These are phyloP conservation scores for Bombardia bombarda DNA, from an alignment of 495 filamentous ascomycete species.

Conservation along the genomic window DNA sequence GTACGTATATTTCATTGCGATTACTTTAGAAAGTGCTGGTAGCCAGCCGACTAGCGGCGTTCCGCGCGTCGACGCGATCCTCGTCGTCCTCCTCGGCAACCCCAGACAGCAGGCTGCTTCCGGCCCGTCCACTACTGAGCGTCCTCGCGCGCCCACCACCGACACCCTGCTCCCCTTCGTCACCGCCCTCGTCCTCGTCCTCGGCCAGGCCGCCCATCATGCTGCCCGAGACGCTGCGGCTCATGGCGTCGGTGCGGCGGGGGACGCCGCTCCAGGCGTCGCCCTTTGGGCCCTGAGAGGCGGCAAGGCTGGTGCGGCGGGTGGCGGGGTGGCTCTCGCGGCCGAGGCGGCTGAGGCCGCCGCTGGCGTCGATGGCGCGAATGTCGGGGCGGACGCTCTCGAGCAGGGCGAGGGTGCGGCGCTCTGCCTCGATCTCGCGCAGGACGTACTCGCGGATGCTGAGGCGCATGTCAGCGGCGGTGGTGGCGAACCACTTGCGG, in stretches of 20 bases:
- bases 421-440: slow-evolving; percentile 91
- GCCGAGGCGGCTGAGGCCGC: slow-evolving; percentile 80
- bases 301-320: slow-evolving; percentile 67
- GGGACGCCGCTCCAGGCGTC: slow-evolving; percentile 97
- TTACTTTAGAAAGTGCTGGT: slow-evolving; percentile 85
- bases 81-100: slow-evolving; percentile 84
- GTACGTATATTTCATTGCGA: too few species aligned
- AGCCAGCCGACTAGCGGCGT: slow-evolving; percentile 88
- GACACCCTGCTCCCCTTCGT: slow-evolving; percentile 30
- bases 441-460: slow-evolving; percentile 87
- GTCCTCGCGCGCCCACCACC: slow-evolving; percentile 36
- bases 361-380: slow-evolving; percentile 80
- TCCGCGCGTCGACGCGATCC: slow-evolving; percentile 87
- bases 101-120: slow-evolving; percentile 40
- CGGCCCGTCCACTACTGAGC: slow-evolving; percentile 48
- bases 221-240: slow-evolving; percentile 68
- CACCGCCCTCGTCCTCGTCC: slow-evolving; percentile 39
- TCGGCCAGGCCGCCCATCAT: slow-evolving; percentile 39
- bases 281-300: slow-evolving; percentile 88
- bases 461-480: slow-evolving; percentile 67
- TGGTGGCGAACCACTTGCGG: slow-evolving; percentile 83
- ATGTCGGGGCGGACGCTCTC: slow-evolving; percentile 91
- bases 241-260: slow-evolving; percentile 64
- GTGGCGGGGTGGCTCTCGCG: slow-evolving; percentile 76
- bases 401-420: slow-evolving; percentile 82